phyloP scores from a whole-genome alignment of 2,329 filamentous ascomycete species.

The Albifimbria verrucaria region DNA sequence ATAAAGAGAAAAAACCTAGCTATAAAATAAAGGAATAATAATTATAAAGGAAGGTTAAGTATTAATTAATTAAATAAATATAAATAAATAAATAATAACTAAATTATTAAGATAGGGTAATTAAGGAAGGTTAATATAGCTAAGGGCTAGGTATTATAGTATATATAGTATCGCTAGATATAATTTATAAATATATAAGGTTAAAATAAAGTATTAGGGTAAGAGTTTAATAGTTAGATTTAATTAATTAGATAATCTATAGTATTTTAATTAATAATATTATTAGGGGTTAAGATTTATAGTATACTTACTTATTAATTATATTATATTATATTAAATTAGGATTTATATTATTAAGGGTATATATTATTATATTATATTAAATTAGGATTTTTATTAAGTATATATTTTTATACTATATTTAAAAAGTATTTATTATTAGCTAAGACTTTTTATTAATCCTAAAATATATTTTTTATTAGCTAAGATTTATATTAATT shows the following conservation, averaged over 20 bases:
- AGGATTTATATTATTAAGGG: background rate
- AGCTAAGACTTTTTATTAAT: background rate
- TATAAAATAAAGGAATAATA: background rate
- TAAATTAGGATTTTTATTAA: slow-evolving; percentile 2
- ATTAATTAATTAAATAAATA: slow-evolving; percentile 3
- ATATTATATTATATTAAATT: background rate
- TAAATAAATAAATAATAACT: background rate
- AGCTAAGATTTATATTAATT: background rate
- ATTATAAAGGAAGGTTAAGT: slow-evolving; percentile 1
- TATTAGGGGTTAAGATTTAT: background rate
- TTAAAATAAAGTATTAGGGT: background rate
- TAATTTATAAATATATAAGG: slow-evolving; percentile 1
- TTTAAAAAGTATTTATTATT: background rate
- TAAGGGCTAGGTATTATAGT: background rate
- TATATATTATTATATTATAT: background rate
- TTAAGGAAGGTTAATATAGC: background rate
- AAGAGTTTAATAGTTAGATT: background rate
- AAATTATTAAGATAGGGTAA: slow-evolving; percentile 2
- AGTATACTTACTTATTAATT: background rate
- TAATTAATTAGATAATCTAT: background rate
- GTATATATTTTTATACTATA: background rate
- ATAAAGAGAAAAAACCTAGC: background rate
- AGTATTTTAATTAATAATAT: background rate
- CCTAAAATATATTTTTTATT: background rate
- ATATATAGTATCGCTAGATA: background rate